Base-by-base conservation (phyloP, 2,329 filamentous ascomycete genomes). In the Remersonia thermophila region DNA sequence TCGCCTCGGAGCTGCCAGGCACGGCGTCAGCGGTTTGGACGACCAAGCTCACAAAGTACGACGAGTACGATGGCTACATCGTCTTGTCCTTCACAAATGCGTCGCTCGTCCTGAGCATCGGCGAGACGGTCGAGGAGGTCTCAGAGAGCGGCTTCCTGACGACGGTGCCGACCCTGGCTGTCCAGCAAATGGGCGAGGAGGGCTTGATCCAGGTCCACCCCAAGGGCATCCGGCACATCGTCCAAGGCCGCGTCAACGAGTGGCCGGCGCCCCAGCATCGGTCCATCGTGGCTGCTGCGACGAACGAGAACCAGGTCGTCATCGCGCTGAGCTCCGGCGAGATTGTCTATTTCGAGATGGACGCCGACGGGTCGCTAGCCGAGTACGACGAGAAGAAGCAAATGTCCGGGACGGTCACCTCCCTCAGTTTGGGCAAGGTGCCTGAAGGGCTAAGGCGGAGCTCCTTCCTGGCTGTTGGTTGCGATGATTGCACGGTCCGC, bases 291-390 rank as follows among this genome's bases (percentile, higher is more conserved):
- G 85, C 89, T 7, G 93, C 89, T 25, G 80, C 89, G 1, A 91
- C 89, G 12, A 99, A 98, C 52, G 79, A 89, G 50, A 77, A 83
- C 29, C 91, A 99, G 59, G 84, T 98, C 17, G 86, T 86, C 3
- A 80, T 96, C 33, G 91, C 91, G 1, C 67, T 99, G 17, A 96
- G 87, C 54, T 95, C 87, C 7, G 89, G 89, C 27, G 91, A 98
- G 57, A 89, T 98, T 44, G 83, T 94, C 29, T 98, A 96, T 55
- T 98, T 98, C 49, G 93, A 98, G 56, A 89, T 95, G 77, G 91
- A 95, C 51, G 72, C 76, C 0, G 89, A 96, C 57, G 87, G 87
- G 20, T 83, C 83, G 3, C 67, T 96, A 23, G 85, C 85, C 25
- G 89, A 96, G 61, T 94, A 95, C 47, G 83, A 96, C 46, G 87